Conservation (phyloP, 2,329 filamentous ascomycete species). For the Cladosporium oxysporum region DNA sequence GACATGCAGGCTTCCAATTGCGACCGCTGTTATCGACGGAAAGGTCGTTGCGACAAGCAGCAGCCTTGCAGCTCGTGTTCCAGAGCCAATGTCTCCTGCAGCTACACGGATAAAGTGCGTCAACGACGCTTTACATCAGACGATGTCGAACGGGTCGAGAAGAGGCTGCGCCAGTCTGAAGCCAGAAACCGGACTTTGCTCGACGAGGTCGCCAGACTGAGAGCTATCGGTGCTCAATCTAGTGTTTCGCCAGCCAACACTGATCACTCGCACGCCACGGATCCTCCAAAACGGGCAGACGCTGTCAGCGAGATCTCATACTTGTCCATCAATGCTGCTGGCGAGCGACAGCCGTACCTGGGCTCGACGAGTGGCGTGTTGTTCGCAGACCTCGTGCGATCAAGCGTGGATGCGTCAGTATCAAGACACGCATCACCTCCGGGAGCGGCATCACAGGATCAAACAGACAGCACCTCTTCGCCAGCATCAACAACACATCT, state of each 20-base stretch:
- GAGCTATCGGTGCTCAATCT: background rate
- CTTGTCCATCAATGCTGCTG: slow-evolving; percentile 46
- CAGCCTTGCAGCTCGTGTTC: slow-evolving; percentile 43
- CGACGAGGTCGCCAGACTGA: slow-evolving; percentile 21
- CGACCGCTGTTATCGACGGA: slow-evolving; percentile 46
- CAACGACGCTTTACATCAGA: slow-evolving; percentile 35
- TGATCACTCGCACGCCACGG: slow-evolving; percentile 22
- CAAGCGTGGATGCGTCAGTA: slow-evolving; percentile 24
- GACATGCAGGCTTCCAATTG: slow-evolving; percentile 29
- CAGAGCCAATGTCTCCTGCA: slow-evolving; percentile 39
- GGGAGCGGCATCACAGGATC: slow-evolving; percentile 14
- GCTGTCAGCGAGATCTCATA: slow-evolving; percentile 42
- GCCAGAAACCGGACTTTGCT: slow-evolving; percentile 34
- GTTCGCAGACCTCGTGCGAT: slow-evolving; percentile 45
- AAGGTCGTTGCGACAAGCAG: slow-evolving; percentile 45
- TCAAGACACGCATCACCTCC: slow-evolving; percentile 21
- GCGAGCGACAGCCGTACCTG: slow-evolving; percentile 44
- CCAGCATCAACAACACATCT: background rate
- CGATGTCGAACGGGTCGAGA: slow-evolving; percentile 41
- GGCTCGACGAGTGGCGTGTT: slow-evolving; percentile 46
- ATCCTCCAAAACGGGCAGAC: slow-evolving; percentile 39
- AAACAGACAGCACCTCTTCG: slow-evolving; percentile 14
- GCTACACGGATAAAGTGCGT: slow-evolving; percentile 37
- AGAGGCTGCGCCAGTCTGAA: slow-evolving; percentile 38
- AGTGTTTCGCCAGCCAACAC: slow-evolving; percentile 12